Evolutionary conservation across 169 alveolate genomes (phyloP).

Genomic region (Pseudocohnilembus persalinus): DNA sequence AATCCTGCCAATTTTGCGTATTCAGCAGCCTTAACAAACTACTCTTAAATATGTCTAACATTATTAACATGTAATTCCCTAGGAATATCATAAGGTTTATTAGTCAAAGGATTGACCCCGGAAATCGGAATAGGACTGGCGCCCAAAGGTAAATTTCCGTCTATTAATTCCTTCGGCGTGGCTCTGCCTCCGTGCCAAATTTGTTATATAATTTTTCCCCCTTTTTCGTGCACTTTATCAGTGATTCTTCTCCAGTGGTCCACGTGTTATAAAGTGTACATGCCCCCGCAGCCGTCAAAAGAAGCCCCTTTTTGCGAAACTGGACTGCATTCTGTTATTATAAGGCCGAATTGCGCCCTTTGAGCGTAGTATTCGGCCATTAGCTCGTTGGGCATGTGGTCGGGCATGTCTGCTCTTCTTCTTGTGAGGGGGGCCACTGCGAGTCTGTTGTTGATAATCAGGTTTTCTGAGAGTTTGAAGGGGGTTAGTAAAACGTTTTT

Average conservation of each 20-base stretch:
- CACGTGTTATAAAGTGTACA: slow-evolving; percentile 41
- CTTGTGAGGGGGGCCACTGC: slow-evolving; percentile 31
- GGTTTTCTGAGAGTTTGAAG: slow-evolving; percentile 13
- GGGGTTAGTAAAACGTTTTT: too few relatives aligned
- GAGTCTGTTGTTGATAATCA: slow-evolving; percentile 21
- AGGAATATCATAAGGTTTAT: slow-evolving; percentile 33
- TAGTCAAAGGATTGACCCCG: slow-evolving; percentile 28
- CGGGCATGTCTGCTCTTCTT: slow-evolving; percentile 30
- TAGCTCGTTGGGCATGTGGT: slow-evolving; percentile 28
- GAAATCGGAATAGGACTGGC: slow-evolving; percentile 50
- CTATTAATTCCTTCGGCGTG: slow-evolving; percentile 21
- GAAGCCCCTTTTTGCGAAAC: slow-evolving; percentile 32
- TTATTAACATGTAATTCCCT: slow-evolving; percentile 34
- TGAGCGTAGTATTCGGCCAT: slow-evolving; percentile 36
- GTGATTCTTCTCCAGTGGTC: slow-evolving; percentile 44
- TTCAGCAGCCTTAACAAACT: slow-evolving; percentile 53
- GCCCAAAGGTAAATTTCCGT: slow-evolving; percentile 33
- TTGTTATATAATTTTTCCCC: slow-evolving; percentile 36
- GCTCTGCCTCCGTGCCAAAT: slow-evolving; percentile 54
- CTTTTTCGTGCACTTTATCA: slow-evolving; percentile 48
- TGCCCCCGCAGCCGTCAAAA: slow-evolving; percentile 18
- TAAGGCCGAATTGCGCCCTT: slow-evolving; percentile 49
- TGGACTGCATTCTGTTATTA: slow-evolving; percentile 49
- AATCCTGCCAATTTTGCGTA: slow-evolving; percentile 73
- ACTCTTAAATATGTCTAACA: slow-evolving; percentile 12